Base-by-base conservation (phyloP, 2,329 filamentous ascomycete species). In the Malbranchea zuffiana region DNA sequence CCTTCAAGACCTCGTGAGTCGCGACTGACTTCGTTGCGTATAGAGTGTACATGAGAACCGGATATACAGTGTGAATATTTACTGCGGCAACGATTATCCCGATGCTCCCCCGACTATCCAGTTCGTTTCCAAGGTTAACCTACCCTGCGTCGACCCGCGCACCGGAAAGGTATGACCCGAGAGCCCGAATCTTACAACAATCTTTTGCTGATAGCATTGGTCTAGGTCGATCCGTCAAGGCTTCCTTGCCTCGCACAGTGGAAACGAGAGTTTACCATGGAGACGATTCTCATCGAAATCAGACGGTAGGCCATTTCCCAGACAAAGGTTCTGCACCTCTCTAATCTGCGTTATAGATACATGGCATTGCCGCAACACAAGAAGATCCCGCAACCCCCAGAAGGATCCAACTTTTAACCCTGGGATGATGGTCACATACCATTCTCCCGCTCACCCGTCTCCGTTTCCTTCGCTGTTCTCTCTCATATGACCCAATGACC, bases 61-160 rank as follows among this genome's bases (percentile, higher is more conserved):
- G 54, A 98, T 98, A 67, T 98, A 98, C 72, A 92, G 85, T 50
- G 74, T 98, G 53, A 92, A 88, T 64, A 94, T 98, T 68, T 81
- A 93, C 67, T 98, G 90, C 67, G 87, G 86, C 44, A 71, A 78
- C 32, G 69, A 82, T 40, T 98, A 98, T 61, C 90, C 90, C 35
- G 86, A 94, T 58, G 69, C 75, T 44, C 90, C 90, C 30, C 90
- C 90, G 0, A 78, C 80, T 35, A 83, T 98, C 53, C 79, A 88
- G 54, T 98, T 98, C 63, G 78, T 90, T 52, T 94, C 82, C 53
- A 82, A 85, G 62, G 80, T 98, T 66, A 95, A 96, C 66, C 74
- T 96, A n/a, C 90, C 90, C 17, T 93, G 88, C 54, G 90, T 98
- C 35, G 82, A 88, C 62, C 69, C 72, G 45, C 74, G 69, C 49